These are phyloP conservation scores for Triticum turgidum DNA, from an alignment of 176 grass and related monocot genomes.

Conservation along the genomic window DNA sequence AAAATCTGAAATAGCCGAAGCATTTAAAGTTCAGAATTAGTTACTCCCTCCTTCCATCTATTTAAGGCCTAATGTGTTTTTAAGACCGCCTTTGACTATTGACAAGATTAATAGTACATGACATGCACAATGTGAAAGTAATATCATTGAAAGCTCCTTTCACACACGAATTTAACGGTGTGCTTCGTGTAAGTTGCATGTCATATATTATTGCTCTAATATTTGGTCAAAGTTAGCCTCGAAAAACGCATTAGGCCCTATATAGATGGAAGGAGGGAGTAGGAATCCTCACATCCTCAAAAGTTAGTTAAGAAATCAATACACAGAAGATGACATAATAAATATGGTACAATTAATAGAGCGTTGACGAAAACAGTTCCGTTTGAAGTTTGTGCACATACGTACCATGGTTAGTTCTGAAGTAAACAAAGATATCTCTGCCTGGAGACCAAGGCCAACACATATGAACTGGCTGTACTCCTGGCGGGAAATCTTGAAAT, in stretches of 20 bases:
- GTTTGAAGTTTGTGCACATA: neutral
- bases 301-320: neutral
- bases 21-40: neutral
- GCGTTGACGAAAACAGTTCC: neutral
- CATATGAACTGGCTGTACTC: conserved; percentile 62
- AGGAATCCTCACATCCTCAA: neutral
- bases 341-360: neutral
- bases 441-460: conserved; percentile 57
- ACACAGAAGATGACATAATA: neutral
- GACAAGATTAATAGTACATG: no score
- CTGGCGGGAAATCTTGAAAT: conserved; percentile 46
- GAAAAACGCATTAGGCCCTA: no score
- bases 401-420: conserved; percentile 66
- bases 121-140: no score
- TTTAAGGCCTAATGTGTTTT: no score
- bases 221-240: no score
- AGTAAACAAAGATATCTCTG: conserved; percentile 59
- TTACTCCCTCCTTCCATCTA: no score
- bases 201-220: no score
- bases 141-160: no score
- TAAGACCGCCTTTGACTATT: no score
- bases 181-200: no score
- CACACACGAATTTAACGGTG: no score
- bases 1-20: conserved; percentile 49
- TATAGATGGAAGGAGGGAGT: no score